Evolutionary conservation across 108 stramenopile species (phyloP), one percentile per base, ranked within the genome.

Genomic region (Nitzschia palea): DNA sequence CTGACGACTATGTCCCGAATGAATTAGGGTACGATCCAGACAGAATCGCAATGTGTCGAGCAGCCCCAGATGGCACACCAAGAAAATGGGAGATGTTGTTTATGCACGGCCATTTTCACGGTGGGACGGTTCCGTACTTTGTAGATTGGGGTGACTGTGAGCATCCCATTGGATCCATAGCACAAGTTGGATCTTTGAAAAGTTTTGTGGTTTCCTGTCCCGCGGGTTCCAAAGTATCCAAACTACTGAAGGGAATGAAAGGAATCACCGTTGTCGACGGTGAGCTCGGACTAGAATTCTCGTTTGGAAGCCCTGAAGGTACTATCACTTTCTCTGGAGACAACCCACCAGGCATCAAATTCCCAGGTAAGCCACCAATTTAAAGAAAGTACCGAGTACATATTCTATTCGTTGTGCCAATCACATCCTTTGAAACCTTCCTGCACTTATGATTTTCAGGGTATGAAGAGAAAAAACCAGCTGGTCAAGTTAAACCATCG

Each of bases 81-180:
- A 28, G 45, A 22, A 68, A 68, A 48, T 68, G 67, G 67, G 67
- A 58, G 29, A 68, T 68, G 67, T 20, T 68, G 29, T 68, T 58
- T n/a, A 58, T 68, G 67, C 56, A 68, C 20, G 67, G 67, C 6
- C 67, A 68, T 44, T 50, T 45, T 29, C 44, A 51, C 17, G 67
- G 67, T 9, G 67, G 67, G 2, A 33, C 25, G 31, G 56, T 58
- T 31, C 67, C 67, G 0, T 68, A 34, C 23, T 68, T 48, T 23
- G 48, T 68, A 15, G 56, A 68, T 22, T 68, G 67, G 67, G 56
- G 56, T 18, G 48, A 68, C 4, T 58, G 55, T 25, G 67, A 58
- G 22, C 67, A 68, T 58, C 67, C 67, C 17, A 44, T 45, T 26
- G 44, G 34, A 17, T 34, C 55, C 9, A 68, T 68, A 20, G 34